These are phyloP conservation scores for Penicillium occitanis DNA, from an alignment of 2,329 filamentous ascomycete species.

Conservation along the genomic window DNA sequence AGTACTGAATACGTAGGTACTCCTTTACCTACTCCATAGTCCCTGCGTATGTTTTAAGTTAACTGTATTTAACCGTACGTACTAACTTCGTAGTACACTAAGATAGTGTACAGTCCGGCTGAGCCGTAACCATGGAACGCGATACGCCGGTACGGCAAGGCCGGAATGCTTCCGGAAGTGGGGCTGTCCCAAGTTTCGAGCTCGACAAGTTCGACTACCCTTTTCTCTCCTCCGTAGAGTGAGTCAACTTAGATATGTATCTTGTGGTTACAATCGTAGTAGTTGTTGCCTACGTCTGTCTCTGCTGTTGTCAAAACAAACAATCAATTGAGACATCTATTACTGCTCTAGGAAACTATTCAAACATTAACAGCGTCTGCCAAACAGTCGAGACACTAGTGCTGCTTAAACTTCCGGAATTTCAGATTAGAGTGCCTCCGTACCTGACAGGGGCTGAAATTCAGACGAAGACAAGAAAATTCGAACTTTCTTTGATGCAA, in stretches of 20 bases:
- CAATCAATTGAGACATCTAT: background rate
- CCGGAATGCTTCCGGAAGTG: slow-evolving; percentile 16
- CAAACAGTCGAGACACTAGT: background rate
- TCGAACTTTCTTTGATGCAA: background rate
- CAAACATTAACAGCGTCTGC: background rate
- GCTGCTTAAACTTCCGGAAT: background rate
- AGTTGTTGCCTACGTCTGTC: background rate
- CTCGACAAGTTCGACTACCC: background rate
- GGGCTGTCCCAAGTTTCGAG: slow-evolving; percentile 10
- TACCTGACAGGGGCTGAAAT: background rate
- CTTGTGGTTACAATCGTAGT: background rate
- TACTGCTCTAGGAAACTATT: background rate
- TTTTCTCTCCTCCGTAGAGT: background rate
- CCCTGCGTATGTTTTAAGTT: background rate
- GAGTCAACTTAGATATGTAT: background rate
- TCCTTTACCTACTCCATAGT: background rate
- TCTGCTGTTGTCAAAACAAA: too few species aligned
- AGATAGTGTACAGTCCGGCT: background rate
- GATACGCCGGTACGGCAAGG: slow-evolving; percentile 13
- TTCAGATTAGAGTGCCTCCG: background rate
- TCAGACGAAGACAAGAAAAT: background rate
- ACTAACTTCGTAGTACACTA: background rate
- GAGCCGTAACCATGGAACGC: slow-evolving; percentile 14
- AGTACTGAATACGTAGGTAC: background rate
- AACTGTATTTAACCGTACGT: background rate